These are phyloP conservation scores for Sodiomyces alkalinus DNA, from an alignment of 2,329 filamentous ascomycete species.

Conservation along the genomic window DNA sequence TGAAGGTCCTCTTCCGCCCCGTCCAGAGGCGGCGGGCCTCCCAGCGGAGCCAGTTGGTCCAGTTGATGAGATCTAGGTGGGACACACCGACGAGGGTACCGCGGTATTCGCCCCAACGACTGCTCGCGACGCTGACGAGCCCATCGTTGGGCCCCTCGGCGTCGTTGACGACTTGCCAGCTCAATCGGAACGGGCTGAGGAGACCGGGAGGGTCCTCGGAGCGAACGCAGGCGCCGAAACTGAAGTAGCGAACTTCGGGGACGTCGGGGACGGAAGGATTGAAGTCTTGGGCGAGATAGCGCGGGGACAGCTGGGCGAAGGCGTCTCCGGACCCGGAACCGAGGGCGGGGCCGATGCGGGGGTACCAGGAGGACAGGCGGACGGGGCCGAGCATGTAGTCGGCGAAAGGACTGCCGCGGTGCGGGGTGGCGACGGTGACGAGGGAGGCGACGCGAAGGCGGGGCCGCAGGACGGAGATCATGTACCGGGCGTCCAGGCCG, in stretches of 20 bases:
- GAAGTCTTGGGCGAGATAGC: constrained; percentile 43
- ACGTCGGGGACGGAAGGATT: constrained; percentile 41
- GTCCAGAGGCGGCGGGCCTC: constrained; percentile 33
- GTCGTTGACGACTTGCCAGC: constrained; percentile 32
- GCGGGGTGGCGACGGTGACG: constrained; percentile 38
- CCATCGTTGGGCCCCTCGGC: constrained; percentile 49
- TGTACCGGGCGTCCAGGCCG: constrained; percentile 48
- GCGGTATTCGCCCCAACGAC: constrained; percentile 47
- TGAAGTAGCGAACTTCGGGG: constrained; percentile 41
- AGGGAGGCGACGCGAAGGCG: constrained; percentile 32
- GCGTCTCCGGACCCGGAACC: constrained; percentile 44
- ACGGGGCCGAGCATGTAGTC: constrained; percentile 33
- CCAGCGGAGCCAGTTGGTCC: constrained; percentile 46
- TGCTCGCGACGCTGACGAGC: constrained; percentile 49
- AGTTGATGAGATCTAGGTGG: constrained; percentile 53
- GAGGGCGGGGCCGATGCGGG: constrained; percentile 28
- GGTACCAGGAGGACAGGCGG: constrained; percentile 39
- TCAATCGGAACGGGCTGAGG: constrained; percentile 46
- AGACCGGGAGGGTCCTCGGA: constrained; percentile 35
- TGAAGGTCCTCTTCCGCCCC: constrained; percentile 43
- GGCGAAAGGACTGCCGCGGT: constrained; percentile 39
- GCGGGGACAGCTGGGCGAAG: constrained; percentile 43
- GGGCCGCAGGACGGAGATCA: constrained; percentile 42
- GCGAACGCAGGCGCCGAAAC: constrained; percentile 48
- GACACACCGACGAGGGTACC: constrained; percentile 46